These are phyloP conservation scores for Avena insularis DNA, from an alignment of 176 grass and related monocot species.

Conservation along the genomic window DNA sequence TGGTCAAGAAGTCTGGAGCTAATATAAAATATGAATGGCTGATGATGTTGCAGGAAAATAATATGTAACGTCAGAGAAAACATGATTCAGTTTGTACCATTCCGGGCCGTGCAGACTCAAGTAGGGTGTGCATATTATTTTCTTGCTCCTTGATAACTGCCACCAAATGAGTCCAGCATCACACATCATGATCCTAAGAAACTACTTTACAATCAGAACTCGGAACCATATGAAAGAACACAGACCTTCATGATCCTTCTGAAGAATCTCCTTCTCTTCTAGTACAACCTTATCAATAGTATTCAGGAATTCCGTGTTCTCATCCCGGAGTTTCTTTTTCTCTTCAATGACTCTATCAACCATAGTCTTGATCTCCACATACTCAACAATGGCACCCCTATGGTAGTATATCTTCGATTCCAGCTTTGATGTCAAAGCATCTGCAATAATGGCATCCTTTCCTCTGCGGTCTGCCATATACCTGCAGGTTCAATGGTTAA, in stretches of 20 bases:
- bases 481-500: background rate
- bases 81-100: slow-evolving; percentile 18
- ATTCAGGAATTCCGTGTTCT: background rate
- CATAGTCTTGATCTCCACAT: slow-evolving; percentile 21
- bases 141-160: background rate
- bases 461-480: background rate
- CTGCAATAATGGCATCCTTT: background rate
- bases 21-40: background rate
- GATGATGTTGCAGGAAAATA: background rate
- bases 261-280: slow-evolving; percentile 4
- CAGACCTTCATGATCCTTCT: slow-evolving; percentile 27
- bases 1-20: background rate
- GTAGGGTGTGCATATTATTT: background rate
- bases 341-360: slow-evolving; percentile 3
- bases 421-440: slow-evolving; percentile 30
- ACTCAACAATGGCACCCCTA: slow-evolving; percentile 6
- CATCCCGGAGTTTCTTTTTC: slow-evolving; percentile 24
- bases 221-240: background rate
- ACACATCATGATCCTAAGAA: slow-evolving; percentile 1
- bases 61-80: background rate
- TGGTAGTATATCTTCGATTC: slow-evolving; percentile 16
- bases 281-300: background rate
- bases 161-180: slow-evolving; percentile 6
- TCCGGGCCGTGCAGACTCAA: background rate
- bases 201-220: background rate